These are phyloP conservation scores for Leccinum olivaceopallidum DNA, from an alignment of 768 basidiomycete genomes.

Conservation along the genomic window DNA sequence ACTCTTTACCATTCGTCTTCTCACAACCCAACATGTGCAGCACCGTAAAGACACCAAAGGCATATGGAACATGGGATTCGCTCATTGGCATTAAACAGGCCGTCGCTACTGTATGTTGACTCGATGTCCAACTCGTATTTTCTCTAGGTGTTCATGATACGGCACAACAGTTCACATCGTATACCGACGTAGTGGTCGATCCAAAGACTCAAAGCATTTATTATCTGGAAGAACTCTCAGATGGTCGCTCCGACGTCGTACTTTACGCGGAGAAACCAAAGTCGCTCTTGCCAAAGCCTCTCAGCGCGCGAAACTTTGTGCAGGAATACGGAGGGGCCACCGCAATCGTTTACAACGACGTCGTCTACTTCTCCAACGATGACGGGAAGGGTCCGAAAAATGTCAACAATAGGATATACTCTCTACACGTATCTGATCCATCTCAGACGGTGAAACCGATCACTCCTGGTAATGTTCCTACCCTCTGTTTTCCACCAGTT, in stretches of 20 bases:
- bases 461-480: conserved; percentile 52
- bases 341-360: conserved; percentile 46
- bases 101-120: conserved; percentile 37
- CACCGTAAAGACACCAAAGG: conserved; percentile 29
- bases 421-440: conserved; percentile 28
- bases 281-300: conserved; percentile 53
- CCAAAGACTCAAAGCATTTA: conserved; percentile 44
- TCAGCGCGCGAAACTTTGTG: conserved; percentile 55
- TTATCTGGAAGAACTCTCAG: conserved; percentile 58
- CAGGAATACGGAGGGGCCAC: conserved; percentile 73
- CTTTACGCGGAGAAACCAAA: conserved; percentile 43
- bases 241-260: conserved; percentile 48
- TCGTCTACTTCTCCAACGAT: conserved; percentile 59
- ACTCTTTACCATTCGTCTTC: too few relatives aligned
- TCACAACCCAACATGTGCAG: conserved; percentile 2
- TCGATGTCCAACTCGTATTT: not conserved
- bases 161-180: conserved; percentile 23
- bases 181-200: conserved; percentile 56
- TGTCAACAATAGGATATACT: conserved; percentile 49
- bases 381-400: conserved; percentile 12
- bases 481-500: too few relatives aligned
- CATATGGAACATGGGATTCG: conserved; percentile 62
- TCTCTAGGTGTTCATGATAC: not conserved
- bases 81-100: conserved; percentile 53
- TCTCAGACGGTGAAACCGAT: conserved; percentile 37